Evolutionary conservation across 2,329 filamentous ascomycete genomes (phyloP).

Genomic region (Knufia fluminis): DNA sequence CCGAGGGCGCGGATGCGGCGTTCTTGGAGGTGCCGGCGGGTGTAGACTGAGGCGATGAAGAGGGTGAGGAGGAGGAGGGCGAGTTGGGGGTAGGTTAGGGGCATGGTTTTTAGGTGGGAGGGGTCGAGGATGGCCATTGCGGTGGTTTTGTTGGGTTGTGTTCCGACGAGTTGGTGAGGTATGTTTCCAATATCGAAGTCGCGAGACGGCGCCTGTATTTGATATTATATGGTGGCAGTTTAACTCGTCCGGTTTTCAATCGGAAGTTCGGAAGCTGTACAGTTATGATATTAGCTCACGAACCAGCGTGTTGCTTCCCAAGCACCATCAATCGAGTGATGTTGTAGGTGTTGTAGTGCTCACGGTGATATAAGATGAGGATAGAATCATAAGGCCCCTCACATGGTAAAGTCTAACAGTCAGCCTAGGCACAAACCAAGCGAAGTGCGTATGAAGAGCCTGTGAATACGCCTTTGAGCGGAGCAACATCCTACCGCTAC

Average conservation of each 20-base stretch:
- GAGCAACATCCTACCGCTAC: not conserved
- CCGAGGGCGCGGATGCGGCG: constrained; percentile 28
- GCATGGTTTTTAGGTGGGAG: not conserved
- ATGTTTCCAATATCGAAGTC: too few relatives aligned
- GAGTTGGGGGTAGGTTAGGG: not conserved
- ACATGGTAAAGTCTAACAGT: too few relatives aligned
- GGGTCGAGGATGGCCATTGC: constrained; percentile 4
- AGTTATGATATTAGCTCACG: too few relatives aligned
- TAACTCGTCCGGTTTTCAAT: too few relatives aligned
- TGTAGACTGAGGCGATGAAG: constrained; percentile 31
- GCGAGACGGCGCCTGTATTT: too few relatives aligned
- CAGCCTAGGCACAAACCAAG: not conserved
- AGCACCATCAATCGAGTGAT: too few relatives aligned
- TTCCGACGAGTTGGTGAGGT: not conserved
- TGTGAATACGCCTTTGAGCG: not conserved
- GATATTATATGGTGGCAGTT: too few relatives aligned
- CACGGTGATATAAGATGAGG: not conserved
- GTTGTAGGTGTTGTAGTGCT: not conserved
- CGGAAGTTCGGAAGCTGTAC: too few relatives aligned
- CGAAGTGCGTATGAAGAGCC: not conserved
- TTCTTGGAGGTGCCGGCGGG: constrained; percentile 26
- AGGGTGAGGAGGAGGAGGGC: constrained; percentile 31
- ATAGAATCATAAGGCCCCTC: not conserved
- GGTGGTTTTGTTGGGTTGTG: not conserved
- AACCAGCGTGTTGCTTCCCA: too few relatives aligned